Conservation (phyloP, 768 basidiomycete genomes). For the Leccinum incarnatum region DNA sequence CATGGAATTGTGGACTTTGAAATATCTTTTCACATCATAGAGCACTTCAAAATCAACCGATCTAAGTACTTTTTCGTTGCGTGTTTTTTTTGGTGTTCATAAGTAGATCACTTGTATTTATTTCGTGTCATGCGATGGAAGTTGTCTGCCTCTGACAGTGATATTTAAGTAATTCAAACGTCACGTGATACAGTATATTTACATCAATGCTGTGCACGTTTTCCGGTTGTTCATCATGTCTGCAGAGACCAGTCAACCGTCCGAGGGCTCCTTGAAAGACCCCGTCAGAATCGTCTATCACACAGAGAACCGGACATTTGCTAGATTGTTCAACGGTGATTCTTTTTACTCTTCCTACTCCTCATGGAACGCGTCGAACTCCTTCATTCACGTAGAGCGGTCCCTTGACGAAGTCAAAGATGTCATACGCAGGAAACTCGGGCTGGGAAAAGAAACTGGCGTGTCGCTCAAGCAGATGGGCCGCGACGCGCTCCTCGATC, state of each 20-base stretch:
- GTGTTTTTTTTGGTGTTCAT: conserved; percentile 3
- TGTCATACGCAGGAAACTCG: conserved; percentile 61
- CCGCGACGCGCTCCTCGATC: conserved; percentile 51
- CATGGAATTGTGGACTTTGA: conserved; percentile 22
- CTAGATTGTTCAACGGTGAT: conserved; percentile 43
- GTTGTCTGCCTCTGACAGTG: too few relatives aligned
- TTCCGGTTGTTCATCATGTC: conserved; percentile 5
- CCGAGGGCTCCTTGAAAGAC: not conserved
- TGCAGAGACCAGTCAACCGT: conserved; percentile 2
- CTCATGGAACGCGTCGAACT: conserved; percentile 2
- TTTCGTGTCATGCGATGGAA: not conserved
- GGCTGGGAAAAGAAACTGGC: conserved; percentile 37
- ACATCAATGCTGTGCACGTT: not conserved
- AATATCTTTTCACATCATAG: conserved; percentile 9
- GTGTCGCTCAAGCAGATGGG: conserved; percentile 53
- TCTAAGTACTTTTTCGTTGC: not conserved
- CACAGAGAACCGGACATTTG: conserved; percentile 35
- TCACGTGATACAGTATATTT: not conserved
- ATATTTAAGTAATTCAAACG: not conserved
- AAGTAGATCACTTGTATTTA: not conserved
- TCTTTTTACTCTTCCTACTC: not conserved
- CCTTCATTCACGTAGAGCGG: conserved; percentile 42
- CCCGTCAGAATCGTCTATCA: conserved; percentile 38
- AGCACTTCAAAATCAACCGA: conserved; percentile 8
- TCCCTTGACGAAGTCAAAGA: conserved; percentile 57